Percentiles rank a stretch among this genome's conserved stretches.
Evolutionary conservation across 345 rosid species (phyloP).

Genomic region (Aquilaria yunnanensis): DNA sequence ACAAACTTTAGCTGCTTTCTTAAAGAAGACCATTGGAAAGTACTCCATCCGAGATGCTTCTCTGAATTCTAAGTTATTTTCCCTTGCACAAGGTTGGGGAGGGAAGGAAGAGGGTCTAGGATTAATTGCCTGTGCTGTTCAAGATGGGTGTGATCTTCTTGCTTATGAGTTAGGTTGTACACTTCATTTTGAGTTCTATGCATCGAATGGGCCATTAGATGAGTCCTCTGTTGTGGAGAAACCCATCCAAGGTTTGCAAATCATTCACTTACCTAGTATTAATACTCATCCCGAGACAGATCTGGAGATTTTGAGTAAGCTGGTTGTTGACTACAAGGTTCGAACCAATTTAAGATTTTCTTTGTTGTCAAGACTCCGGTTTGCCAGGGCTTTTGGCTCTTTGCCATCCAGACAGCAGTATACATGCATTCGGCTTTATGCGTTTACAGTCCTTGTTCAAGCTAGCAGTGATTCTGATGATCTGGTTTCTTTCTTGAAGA

Average conservation of each 20-base stretch:
- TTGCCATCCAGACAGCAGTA: slow-evolving; percentile 74
- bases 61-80: slow-evolving; percentile 70
- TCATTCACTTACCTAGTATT: slow-evolving; percentile 66
- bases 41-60: slow-evolving; percentile 73
- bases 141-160: slow-evolving; percentile 55
- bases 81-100: slow-evolving; percentile 99
- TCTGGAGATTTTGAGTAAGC: slow-evolving; percentile 66
- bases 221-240: slow-evolving; percentile 31
- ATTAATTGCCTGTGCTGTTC: slow-evolving; percentile 62
- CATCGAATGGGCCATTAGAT: slow-evolving; percentile 30
- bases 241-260: slow-evolving; percentile 53
- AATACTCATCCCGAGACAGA: slow-evolving; percentile 50
- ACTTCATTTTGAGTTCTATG: slow-evolving; percentile 95
- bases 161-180: slow-evolving; percentile 83
- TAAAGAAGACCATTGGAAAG: slow-evolving; percentile 80
- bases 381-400: slow-evolving; percentile 87
- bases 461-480: slow-evolving; percentile 77
- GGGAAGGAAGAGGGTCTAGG: slow-evolving; percentile 99
- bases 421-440: slow-evolving; percentile 86
- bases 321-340: slow-evolving; percentile 66
- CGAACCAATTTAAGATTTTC: slow-evolving; percentile 80
- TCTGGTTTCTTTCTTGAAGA: slow-evolving; percentile 64
- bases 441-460: slow-evolving; percentile 88
- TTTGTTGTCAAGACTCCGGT: slow-evolving; percentile 75
- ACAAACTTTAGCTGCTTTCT: slow-evolving; percentile 80